phyloP scores from a whole-genome alignment of 768 basidiomycete genomes.

The Dacryopinax primogenitus region DNA sequence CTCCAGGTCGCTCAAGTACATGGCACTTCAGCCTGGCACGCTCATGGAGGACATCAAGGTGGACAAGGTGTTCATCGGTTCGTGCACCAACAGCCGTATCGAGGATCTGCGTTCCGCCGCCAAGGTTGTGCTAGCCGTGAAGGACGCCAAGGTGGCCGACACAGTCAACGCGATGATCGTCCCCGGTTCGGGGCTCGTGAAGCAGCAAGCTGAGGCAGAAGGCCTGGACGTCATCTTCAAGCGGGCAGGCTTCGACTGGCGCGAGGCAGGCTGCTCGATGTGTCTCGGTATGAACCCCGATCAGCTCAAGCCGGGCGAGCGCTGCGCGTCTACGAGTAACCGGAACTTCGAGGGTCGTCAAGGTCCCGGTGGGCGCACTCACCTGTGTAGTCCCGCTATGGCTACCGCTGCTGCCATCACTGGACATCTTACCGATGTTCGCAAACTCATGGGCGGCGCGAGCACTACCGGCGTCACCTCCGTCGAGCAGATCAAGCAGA shows the following conservation, averaged over 20 bases:
- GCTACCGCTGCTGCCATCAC: constrained; percentile 82
- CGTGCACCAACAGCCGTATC: constrained; percentile 88
- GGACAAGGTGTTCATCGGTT: constrained; percentile 88
- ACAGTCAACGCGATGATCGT: constrained; percentile 80
- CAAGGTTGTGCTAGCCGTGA: constrained; percentile 52
- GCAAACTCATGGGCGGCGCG: constrained; percentile 48
- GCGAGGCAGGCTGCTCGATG: constrained; percentile 93
- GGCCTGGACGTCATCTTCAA: constrained; percentile 77
- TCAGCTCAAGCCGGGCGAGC: constrained; percentile 63
- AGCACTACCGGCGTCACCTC: constrained; percentile 34
- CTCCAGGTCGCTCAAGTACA: constrained; percentile 66
- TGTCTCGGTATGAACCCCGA: constrained; percentile 94
- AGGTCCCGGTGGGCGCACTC: constrained; percentile 77
- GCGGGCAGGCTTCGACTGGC: constrained; percentile 87
- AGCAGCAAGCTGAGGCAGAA: constrained; percentile 81
- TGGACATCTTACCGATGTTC: constrained; percentile 72
- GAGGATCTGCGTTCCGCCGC: constrained; percentile 85
- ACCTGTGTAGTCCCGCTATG: constrained; percentile 84
- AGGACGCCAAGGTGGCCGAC: constrained; percentile 59
- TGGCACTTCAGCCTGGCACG: constrained; percentile 70
- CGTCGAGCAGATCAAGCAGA: constrained; percentile 47
- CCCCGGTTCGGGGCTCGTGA: constrained; percentile 80
- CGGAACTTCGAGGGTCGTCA: constrained; percentile 86
- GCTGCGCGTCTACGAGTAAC: constrained; percentile 86
- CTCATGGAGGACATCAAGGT: constrained; percentile 65